A percentile compares a stretch with the other conserved stretches of the same genome.
Evolutionary conservation across 306 rosid species (phyloP).

Genomic region (Calophaca sinica): DNA sequence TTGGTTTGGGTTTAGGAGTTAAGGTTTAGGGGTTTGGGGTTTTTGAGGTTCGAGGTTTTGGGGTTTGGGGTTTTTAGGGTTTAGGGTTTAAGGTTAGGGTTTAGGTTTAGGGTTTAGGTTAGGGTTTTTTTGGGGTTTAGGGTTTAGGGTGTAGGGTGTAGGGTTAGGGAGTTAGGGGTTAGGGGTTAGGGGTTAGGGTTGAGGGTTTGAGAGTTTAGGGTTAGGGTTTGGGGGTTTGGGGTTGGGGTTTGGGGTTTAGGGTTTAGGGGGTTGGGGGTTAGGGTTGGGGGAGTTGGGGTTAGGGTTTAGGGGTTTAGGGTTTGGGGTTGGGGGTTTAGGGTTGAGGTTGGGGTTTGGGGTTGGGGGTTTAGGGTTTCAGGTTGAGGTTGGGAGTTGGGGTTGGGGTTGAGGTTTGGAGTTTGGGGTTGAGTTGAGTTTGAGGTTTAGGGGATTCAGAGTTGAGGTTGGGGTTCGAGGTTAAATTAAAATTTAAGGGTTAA

Average conservation of each 20-base stretch:
- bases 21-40: conserved; percentile 30
- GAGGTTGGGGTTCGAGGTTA: no score
- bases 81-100: conserved; percentile 29
- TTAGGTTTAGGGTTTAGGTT: conserved; percentile 13
- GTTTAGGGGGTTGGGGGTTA: conserved; percentile 1
- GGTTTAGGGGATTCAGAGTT: no score
- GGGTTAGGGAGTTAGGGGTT: conserved; percentile 9
- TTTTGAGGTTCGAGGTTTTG: conserved; percentile 12
- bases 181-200: conserved; percentile 20
- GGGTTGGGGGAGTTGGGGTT: no score
- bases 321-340: conserved; percentile 15
- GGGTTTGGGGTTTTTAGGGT: conserved; percentile 31
- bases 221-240: conserved; percentile 32
- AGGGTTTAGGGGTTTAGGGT: conserved; percentile 35
- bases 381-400: no score
- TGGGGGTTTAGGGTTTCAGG: no score
- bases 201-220: conserved; percentile 23
- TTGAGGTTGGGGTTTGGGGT: no score
- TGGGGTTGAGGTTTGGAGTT: no score
- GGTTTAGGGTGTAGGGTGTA: conserved; percentile 12
- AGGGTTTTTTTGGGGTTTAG: not conserved
- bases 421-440: no score
- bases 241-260: conserved; percentile 33
- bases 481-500: no score
- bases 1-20: conserved; percentile 37